Evolutionary conservation across 192 early-diverging fungal genomes (phyloP).

Genomic region (Coemansia guatemalensis): DNA sequence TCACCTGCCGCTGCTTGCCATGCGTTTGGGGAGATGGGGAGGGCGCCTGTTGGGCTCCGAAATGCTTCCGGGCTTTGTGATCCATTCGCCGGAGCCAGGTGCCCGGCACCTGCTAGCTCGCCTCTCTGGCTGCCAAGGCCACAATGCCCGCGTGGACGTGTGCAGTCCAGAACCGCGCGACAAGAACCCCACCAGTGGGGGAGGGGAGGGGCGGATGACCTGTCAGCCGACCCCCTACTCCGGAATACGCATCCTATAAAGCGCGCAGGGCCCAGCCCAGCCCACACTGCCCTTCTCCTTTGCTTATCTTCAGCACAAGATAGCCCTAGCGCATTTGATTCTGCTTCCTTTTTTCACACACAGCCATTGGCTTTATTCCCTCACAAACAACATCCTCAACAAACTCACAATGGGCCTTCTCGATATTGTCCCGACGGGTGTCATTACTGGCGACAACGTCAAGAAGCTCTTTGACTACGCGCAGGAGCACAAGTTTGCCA

Average conservation of each 20-base stretch:
- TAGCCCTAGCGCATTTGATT: neutral
- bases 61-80: neutral
- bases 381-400: neutral
- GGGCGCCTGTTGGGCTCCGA: neutral
- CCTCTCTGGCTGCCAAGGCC: neutral
- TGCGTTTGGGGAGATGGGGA: neutral
- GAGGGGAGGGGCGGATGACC: neutral
- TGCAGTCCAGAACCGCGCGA: constrained; percentile 9
- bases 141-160: neutral
- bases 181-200: neutral
- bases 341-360: neutral
- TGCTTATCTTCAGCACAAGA: constrained; percentile 7
- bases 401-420: constrained; percentile 67
- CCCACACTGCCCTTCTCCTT: neutral
- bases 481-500: constrained; percentile 83
- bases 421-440: constrained; percentile 84
- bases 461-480: constrained; percentile 77
- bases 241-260: neutral
- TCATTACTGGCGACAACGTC: constrained; percentile 92
- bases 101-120: neutral
- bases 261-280: neutral
- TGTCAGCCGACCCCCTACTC: neutral
- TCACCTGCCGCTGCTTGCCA: neutral
- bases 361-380: neutral
- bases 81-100: neutral